Evolutionary conservation across 2,329 filamentous ascomycete species (phyloP).

Genomic region (Decorospora gaudefroyi): DNA sequence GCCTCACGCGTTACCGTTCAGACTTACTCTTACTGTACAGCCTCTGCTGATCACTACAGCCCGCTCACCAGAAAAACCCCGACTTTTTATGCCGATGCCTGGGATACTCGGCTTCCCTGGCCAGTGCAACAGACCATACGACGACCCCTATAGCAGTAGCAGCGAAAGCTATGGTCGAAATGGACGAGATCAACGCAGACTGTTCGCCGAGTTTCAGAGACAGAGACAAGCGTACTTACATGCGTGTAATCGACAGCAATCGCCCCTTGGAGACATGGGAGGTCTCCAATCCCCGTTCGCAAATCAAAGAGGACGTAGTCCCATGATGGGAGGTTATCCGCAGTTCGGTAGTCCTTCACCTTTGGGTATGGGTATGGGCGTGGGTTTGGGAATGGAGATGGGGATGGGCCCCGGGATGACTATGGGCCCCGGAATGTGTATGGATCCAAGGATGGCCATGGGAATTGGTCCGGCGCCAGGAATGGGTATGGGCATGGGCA

Average conservation of each 20-base stretch:
- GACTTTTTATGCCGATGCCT: not conserved
- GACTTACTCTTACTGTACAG: too few species aligned
- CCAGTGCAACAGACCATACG: not conserved
- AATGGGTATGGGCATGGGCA: not conserved
- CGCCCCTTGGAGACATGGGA: slow-evolving; percentile 1
- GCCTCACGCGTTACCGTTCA: too few species aligned
- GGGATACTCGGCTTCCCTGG: not conserved
- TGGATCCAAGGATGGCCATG: not conserved
- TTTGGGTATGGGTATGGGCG: slow-evolving; percentile 2
- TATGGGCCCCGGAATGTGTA: not conserved
- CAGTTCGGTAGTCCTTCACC: not conserved
- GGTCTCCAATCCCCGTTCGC: slow-evolving; percentile 1
- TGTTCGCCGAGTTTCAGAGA: slow-evolving; percentile 4
- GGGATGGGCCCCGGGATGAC: slow-evolving; percentile 1
- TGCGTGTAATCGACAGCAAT: not conserved
- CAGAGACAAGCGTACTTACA: slow-evolving; percentile 4
- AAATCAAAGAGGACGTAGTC: not conserved
- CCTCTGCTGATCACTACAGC: too few species aligned
- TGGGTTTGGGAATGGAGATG: slow-evolving; percentile 1
- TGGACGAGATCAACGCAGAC: not conserved
- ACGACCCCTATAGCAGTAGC: not conserved
- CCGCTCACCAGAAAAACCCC: too few species aligned
- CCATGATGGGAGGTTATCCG: slow-evolving; percentile 8
- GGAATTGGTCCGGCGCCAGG: not conserved
- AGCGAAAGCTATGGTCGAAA: not conserved